These are phyloP conservation scores for Wickerhamomyces subpelliculosus DNA, from an alignment of 805 yeast genomes.

Conservation along the genomic window DNA sequence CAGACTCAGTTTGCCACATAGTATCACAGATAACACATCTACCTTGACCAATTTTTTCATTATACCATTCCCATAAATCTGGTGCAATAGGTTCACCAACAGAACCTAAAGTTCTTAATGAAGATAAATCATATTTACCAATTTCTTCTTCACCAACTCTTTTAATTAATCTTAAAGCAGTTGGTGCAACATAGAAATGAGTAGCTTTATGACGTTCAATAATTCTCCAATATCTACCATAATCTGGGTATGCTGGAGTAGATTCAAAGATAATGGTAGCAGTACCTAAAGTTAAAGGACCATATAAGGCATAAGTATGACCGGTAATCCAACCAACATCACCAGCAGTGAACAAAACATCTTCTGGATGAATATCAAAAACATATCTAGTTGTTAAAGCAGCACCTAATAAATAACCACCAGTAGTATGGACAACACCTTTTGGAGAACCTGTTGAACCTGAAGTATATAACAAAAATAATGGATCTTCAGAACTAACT, in stretches of 20 bases:
- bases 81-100: constrained; percentile 99
- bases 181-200: constrained; percentile 97
- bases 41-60: constrained; percentile 83
- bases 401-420: constrained; percentile 91
- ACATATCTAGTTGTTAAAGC: constrained; percentile 86
- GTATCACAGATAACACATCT: constrained; percentile 92
- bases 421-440: constrained; percentile 95
- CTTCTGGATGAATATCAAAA: constrained; percentile 86
- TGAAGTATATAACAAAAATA: constrained; percentile 91
- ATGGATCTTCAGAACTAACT: constrained; percentile 88
- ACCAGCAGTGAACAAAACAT: constrained; percentile 91
- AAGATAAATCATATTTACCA: constrained; percentile 70
- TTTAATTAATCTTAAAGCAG: constrained; percentile 86
- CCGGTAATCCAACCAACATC: constrained; percentile 99
- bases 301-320: constrained; percentile 92
- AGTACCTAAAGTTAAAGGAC: constrained; percentile 84
- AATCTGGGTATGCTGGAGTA: constrained; percentile 95
- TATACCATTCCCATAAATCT: constrained; percentile 98
- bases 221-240: constrained; percentile 94
- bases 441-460: constrained; percentile 99
- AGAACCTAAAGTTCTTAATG: constrained; percentile 90
- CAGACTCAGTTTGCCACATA: constrained; percentile 98
- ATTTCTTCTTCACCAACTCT: constrained; percentile 86
- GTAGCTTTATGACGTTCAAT: constrained; percentile 87
- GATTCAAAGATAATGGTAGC: constrained; percentile 94